A percentile compares a stretch with the other conserved stretches of the same genome.
These are phyloP conservation scores for Hypoxylon fuscum DNA, from an alignment of 495 filamentous ascomycete species.

Conservation along the genomic window DNA sequence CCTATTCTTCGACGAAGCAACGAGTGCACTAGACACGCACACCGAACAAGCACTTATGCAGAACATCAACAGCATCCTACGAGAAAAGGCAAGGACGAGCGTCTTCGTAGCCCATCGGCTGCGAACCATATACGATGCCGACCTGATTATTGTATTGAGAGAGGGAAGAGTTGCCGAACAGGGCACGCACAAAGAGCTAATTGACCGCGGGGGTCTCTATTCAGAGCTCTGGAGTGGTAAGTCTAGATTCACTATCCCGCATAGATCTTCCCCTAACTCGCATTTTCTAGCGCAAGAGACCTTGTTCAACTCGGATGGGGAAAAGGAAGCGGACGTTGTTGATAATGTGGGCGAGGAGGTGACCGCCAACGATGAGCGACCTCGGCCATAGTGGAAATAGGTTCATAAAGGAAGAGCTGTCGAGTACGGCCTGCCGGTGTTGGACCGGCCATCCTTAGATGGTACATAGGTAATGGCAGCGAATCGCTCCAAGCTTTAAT, in stretches of 20 bases:
- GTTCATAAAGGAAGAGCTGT: neutral
- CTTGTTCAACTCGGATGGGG: constrained; percentile 50
- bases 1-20: constrained; percentile 98
- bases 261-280: constrained; percentile 23
- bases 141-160: constrained; percentile 90
- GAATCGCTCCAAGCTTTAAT: too few species aligned
- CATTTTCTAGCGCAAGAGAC: constrained; percentile 53
- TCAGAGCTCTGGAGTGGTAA: constrained; percentile 89
- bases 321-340: constrained; percentile 33
- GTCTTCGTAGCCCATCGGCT: constrained; percentile 94
- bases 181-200: constrained; percentile 85
- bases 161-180: constrained; percentile 84
- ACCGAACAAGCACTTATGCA: constrained; percentile 91
- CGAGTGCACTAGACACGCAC: constrained; percentile 93
- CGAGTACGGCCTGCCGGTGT: too few species aligned
- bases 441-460: too few species aligned
- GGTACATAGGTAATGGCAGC: too few species aligned
- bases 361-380: neutral
- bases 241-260: constrained; percentile 34
- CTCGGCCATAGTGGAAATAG: constrained; percentile 1
- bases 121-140: constrained; percentile 92
- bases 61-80: constrained; percentile 93
- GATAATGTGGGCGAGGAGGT: constrained; percentile 3
- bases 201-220: constrained; percentile 84
- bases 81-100: constrained; percentile 87